Base-by-base conservation (phyloP, 768 basidiomycete species). In the Pleurotus djamor region DNA sequence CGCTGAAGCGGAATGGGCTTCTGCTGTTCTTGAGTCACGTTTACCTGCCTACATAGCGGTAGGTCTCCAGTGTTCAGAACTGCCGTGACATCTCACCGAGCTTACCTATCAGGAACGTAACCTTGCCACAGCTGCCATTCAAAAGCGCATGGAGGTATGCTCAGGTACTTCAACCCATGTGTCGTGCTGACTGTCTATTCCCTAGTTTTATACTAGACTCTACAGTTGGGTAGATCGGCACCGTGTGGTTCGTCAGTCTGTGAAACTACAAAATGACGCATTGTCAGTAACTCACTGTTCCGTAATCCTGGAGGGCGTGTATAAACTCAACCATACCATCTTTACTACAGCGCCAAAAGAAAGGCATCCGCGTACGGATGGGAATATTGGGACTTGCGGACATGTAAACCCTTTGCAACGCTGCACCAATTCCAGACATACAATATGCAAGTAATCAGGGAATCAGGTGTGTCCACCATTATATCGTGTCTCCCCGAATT, bases 361-460 rank as follows among this genome's bases (percentile, higher is more conserved):
- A 62, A 78, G 32, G 80, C 81, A 0, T 10, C 48, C 0, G n/a
- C 48, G 3, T 65, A 79, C 61, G 83, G 83, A 5, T 86, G 81
- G 76, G 59, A 72, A 1, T 63, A 69, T 12, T 63, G 61, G 28
- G 78, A 84, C 61, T 67, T 88, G 21, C 35, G 80, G 36, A 69
- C 70, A 10, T 69, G 72, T 3, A 72, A 71, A 2, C 60, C 74
- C 2, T 87, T 77, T 64, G 74, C 75, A 2, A 45, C 65, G 5
- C 66, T 84, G 17, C 70, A 74, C 55, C 62, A 71, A 1, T 64
- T 68, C 38, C 81, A 79, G 66, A 75, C 60, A 28, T 70, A 60
- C 4, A 63, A 76, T 12, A 49, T 82, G 2, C 82, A 87, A 59
- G 5, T 36, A 1, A 66, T 86, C 13, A 63, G 58, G 0, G 47